Percentiles rank a stretch among this genome's conserved stretches.
Evolutionary conservation across 371 early-diverging fungal species (phyloP).

Genomic region (Mortierella sp.): DNA sequence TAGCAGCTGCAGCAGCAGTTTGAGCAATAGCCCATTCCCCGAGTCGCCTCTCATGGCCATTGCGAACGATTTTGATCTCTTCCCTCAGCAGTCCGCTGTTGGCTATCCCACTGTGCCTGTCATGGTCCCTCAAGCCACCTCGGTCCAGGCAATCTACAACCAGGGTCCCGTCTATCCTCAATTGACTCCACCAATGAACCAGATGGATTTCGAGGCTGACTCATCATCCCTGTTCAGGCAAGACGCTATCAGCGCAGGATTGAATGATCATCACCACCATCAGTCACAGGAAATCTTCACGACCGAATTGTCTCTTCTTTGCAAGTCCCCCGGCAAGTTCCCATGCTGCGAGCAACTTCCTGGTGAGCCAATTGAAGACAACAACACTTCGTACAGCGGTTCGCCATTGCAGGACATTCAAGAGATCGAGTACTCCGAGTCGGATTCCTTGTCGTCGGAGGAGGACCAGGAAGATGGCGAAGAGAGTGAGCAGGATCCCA

Average conservation of each 20-base stretch:
- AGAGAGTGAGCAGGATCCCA: slow-evolving; percentile 10
- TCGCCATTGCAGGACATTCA: slow-evolving; percentile 28
- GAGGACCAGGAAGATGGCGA: too few relatives aligned
- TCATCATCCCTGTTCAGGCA: slow-evolving; percentile 21
- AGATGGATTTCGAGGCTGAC: slow-evolving; percentile 25
- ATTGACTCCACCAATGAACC: slow-evolving; percentile 43
- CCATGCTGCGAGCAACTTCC: slow-evolving; percentile 37
- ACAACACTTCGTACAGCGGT: neutral
- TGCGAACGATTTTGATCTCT: slow-evolving; percentile 40
- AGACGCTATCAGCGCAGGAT: slow-evolving; percentile 9
- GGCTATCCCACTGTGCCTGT: slow-evolving; percentile 39
- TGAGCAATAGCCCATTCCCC: slow-evolving; percentile 31
- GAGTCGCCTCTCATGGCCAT: slow-evolving; percentile 37
- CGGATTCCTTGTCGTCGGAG: slow-evolving; percentile 32
- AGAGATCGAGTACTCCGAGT: slow-evolving; percentile 29
- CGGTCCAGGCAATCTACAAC: slow-evolving; percentile 9
- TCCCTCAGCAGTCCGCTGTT: slow-evolving; percentile 22
- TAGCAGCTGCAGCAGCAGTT: slow-evolving; percentile 44
- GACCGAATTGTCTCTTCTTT: slow-evolving; percentile 37
- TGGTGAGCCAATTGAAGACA: neutral
- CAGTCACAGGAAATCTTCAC: slow-evolving; percentile 22
- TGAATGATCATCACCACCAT: too few relatives aligned
- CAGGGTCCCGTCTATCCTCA: slow-evolving; percentile 22
- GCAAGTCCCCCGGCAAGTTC: slow-evolving; percentile 51
- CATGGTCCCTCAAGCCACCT: slow-evolving; percentile 27